These are phyloP conservation scores for Rugonectria rugulosa DNA, from an alignment of 2,329 filamentous ascomycete species.

Conservation along the genomic window DNA sequence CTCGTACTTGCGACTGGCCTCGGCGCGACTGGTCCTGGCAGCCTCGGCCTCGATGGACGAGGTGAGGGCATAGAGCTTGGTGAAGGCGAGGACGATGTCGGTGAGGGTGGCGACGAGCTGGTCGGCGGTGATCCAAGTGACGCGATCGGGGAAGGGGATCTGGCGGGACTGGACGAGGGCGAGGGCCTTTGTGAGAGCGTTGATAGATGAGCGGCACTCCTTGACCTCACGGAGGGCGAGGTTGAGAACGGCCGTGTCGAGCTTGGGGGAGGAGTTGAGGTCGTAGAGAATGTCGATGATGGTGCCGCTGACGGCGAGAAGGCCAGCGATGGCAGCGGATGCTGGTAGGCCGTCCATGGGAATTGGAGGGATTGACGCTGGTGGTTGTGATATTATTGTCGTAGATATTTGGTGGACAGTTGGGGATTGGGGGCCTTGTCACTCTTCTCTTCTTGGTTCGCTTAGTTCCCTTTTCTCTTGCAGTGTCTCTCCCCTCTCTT, in stretches of 20 bases:
- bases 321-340: slow-evolving; percentile 47
- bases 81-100: slow-evolving; percentile 47
- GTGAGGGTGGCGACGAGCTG: slow-evolving; percentile 46
- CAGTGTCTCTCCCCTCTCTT: too few relatives aligned
- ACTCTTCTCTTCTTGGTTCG: too few relatives aligned
- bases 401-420: background rate
- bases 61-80: slow-evolving; percentile 43
- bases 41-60: slow-evolving; percentile 35
- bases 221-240: slow-evolving; percentile 46
- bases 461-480: too few relatives aligned
- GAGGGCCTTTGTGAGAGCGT: slow-evolving; percentile 47
- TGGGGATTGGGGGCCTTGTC: background rate
- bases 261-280: slow-evolving; percentile 42
- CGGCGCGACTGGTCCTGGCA: slow-evolving; percentile 25
- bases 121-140: slow-evolving; percentile 46
- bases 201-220: slow-evolving; percentile 48
- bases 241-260: slow-evolving; percentile 39
- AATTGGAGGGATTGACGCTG: background rate
- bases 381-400: background rate
- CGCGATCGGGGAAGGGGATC: slow-evolving; percentile 46
- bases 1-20: slow-evolving; percentile 30
- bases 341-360: slow-evolving; percentile 41
- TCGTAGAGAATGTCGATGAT: slow-evolving; percentile 46
- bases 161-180: slow-evolving; percentile 42
- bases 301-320: slow-evolving; percentile 45